These are phyloP conservation scores for Diaporthe velutina DNA, from an alignment of 2,329 filamentous ascomycete genomes.

Conservation along the genomic window DNA sequence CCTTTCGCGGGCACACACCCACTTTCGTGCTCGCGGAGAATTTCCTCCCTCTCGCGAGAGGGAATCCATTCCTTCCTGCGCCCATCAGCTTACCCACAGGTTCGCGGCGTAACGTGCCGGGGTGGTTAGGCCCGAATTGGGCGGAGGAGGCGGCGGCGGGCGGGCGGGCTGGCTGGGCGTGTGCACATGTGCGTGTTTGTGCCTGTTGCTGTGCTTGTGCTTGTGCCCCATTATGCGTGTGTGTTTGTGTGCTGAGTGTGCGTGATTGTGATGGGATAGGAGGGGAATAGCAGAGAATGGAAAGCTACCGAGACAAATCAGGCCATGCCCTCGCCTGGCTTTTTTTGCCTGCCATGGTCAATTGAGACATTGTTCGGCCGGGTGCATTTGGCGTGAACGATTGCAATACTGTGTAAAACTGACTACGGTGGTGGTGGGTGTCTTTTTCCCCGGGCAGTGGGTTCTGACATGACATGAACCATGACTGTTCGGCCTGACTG, in stretches of 20 bases:
- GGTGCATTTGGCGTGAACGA: constrained; percentile 1
- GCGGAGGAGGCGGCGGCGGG: constrained; percentile 11
- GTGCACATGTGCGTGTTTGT: neutral
- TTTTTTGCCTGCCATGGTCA: neutral
- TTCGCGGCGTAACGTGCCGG: constrained; percentile 10
- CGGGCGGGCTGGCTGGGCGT: neutral
- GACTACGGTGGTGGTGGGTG: neutral
- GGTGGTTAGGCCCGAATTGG: constrained; percentile 9
- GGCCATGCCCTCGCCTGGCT: neutral
- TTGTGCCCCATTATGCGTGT: neutral
- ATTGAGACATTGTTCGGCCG: constrained; percentile 3
- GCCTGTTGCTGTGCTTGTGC: neutral
- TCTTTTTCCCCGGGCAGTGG: neutral
- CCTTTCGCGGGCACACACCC: neutral
- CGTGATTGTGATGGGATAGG: neutral
- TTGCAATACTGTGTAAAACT: neutral
- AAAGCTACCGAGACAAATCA: constrained; percentile 1
- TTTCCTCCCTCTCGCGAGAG: neutral
- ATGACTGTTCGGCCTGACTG: neutral
- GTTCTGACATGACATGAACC: constrained; percentile 28
- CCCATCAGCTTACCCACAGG: constrained; percentile 27
- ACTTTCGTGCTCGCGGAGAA: neutral
- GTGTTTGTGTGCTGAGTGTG: constrained; percentile 1
- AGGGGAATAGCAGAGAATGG: neutral
- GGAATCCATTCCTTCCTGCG: constrained; percentile 7